Evolutionary conservation across 2,329 filamentous ascomycete genomes (phyloP).

Genomic region (Pseudogymnoascus sp.): DNA sequence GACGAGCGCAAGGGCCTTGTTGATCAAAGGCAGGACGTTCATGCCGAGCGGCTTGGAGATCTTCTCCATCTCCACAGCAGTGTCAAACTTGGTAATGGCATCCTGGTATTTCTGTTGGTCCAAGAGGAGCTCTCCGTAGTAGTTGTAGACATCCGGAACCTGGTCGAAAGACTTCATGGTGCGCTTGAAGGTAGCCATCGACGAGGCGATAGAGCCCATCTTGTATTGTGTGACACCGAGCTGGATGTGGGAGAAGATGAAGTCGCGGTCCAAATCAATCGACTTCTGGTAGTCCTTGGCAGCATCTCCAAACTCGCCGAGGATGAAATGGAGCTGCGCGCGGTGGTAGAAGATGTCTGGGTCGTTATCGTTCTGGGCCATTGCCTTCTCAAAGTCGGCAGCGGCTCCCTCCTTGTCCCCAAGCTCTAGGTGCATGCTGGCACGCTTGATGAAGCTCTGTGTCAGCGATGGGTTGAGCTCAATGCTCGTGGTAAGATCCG

Average conservation of each 20-base stretch:
- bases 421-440: slow-evolving; percentile 93
- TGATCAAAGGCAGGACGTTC: slow-evolving; percentile 96
- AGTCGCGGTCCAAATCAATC: slow-evolving; percentile 89
- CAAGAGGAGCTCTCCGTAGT: slow-evolving; percentile 93
- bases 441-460: slow-evolving; percentile 97
- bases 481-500: slow-evolving; percentile 86
- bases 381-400: slow-evolving; percentile 78
- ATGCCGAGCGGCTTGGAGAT: slow-evolving; percentile 87
- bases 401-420: slow-evolving; percentile 82
- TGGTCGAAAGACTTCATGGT: slow-evolving; percentile 98
- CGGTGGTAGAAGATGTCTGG: slow-evolving; percentile 99
- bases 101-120: slow-evolving; percentile 95
- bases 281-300: slow-evolving; percentile 99
- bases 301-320: slow-evolving; percentile 84
- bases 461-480: slow-evolving; percentile 82
- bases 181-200: slow-evolving; percentile 95
- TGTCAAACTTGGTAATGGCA: slow-evolving; percentile 96
- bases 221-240: slow-evolving; percentile 99
- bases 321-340: slow-evolving; percentile 96
- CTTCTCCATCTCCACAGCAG: slow-evolving; percentile 98
- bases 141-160: slow-evolving; percentile 98
- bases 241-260: slow-evolving; percentile 99
- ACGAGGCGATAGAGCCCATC: slow-evolving; percentile 95
- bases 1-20: slow-evolving; percentile 95
- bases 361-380: slow-evolving; percentile 77